Percentiles rank a stretch among this genome's conserved stretches.
phyloP scores from a whole-genome alignment of 2,329 filamentous ascomycete genomes.

The Zymoseptoria passerinii region DNA sequence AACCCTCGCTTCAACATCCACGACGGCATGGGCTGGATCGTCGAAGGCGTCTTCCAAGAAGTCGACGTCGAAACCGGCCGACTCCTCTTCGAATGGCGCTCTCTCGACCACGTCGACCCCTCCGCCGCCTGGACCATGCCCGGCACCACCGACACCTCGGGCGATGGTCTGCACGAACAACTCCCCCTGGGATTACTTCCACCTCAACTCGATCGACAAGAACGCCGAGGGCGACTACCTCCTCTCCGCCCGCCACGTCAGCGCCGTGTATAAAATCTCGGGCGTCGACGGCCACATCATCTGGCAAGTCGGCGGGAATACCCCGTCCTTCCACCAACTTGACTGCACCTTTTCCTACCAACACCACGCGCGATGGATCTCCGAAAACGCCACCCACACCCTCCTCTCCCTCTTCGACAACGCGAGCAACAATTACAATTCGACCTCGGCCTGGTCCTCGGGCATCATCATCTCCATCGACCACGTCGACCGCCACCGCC shows the following conservation, averaged over 20 bases:
- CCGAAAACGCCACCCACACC: conserved; percentile 40
- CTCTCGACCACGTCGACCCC: conserved; percentile 48
- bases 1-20: conserved; percentile 30
- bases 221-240: conserved; percentile 42
- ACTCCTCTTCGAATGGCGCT: conserved; percentile 52
- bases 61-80: conserved; percentile 48
- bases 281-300: conserved; percentile 40
- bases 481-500: conserved; percentile 36
- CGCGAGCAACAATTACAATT: conserved; percentile 41
- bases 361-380: conserved; percentile 44
- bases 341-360: conserved; percentile 45
- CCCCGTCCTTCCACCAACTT: conserved; percentile 39
- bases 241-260: conserved; percentile 40
- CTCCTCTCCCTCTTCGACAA: conserved; percentile 49
- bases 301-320: conserved; percentile 44
- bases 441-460: conserved; percentile 31
- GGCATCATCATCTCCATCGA: conserved; percentile 43
- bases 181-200: conserved; percentile 49
- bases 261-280: conserved; percentile 42
- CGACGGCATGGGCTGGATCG: conserved; percentile 43
- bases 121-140: conserved; percentile 41
- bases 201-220: conserved; percentile 47
- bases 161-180: conserved; percentile 39
- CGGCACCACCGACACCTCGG: conserved; percentile 35
- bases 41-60: conserved; percentile 48